Percentiles rank a stretch among this genome's conserved stretches.
Evolutionary conservation across 306 rosid species (phyloP).

Genomic region (Quercus mongolica): DNA sequence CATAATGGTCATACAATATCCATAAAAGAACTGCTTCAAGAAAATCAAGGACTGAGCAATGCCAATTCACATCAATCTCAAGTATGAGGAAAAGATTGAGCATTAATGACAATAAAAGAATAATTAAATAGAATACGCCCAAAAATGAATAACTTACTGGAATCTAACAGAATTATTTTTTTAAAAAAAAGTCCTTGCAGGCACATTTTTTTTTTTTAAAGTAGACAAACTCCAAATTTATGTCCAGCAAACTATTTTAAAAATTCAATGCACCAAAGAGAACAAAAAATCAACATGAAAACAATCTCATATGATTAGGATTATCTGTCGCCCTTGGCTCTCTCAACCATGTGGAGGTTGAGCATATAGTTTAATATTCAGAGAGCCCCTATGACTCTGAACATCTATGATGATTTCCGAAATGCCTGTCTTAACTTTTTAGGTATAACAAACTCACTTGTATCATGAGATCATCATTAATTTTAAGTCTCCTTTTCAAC

Average conservation of each 20-base stretch:
- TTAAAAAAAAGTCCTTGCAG: background rate
- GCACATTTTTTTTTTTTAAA: background rate
- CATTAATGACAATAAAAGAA: background rate
- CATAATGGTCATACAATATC: constrained; percentile 14
- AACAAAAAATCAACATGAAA: background rate
- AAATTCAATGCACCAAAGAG: background rate
- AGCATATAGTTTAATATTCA: background rate
- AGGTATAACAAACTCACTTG: too few relatives aligned
- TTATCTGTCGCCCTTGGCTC: background rate
- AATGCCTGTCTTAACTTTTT: background rate
- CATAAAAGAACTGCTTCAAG: background rate
- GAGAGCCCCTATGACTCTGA: background rate
- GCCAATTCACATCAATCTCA: background rate
- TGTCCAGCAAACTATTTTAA: background rate
- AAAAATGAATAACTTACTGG: background rate
- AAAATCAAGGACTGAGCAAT: background rate
- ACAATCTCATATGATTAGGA: background rate
- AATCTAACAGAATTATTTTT: background rate
- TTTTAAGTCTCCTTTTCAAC: background rate
- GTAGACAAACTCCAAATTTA: background rate
- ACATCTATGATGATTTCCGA: background rate
- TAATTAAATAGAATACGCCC: background rate
- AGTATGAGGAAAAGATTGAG: background rate
- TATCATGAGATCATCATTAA: too few relatives aligned
- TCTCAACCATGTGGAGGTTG: background rate